These are phyloP conservation scores for Zangia roseola DNA, from an alignment of 768 basidiomycete genomes.

Conservation along the genomic window DNA sequence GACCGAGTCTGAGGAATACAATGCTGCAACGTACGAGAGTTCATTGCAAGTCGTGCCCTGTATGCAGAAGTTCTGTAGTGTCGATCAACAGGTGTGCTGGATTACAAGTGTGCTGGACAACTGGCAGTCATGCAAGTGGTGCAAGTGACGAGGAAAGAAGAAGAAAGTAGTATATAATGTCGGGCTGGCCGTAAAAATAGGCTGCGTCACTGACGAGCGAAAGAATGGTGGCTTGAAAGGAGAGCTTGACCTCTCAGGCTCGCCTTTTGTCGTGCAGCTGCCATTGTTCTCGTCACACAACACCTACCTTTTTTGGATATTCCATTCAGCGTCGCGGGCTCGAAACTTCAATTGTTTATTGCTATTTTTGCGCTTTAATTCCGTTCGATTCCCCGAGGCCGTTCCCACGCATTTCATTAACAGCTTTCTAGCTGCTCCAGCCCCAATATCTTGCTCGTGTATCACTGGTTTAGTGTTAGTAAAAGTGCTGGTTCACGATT, in stretches of 20 bases:
- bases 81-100: background rate
- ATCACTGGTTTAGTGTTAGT: no score
- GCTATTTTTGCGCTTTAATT: conserved; percentile 7
- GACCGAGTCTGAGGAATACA: background rate
- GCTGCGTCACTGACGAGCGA: conserved; percentile 12
- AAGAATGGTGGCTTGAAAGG: conserved; percentile 9
- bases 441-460: no score
- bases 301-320: conserved; percentile 12
- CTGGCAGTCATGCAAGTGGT: conserved; percentile 8
- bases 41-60: conserved; percentile 22
- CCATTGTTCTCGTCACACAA: conserved; percentile 32
- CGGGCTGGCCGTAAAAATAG: conserved; percentile 4
- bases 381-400: conserved; percentile 1
- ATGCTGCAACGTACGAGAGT: conserved; percentile 14
- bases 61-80: background rate
- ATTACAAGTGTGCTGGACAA: conserved; percentile 1
- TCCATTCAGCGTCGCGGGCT: conserved; percentile 22
- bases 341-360: conserved; percentile 10
- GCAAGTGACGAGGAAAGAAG: conserved; percentile 4
- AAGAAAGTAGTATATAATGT: conserved; percentile 20
- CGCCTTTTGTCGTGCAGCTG: conserved; percentile 21
- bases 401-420: no score
- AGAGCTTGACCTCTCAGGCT: background rate
- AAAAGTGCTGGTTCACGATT: no score
- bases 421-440: no score